These are phyloP conservation scores for Gastrodia elata DNA, from an alignment of 106 monocot genomes.

Conservation along the genomic window DNA sequence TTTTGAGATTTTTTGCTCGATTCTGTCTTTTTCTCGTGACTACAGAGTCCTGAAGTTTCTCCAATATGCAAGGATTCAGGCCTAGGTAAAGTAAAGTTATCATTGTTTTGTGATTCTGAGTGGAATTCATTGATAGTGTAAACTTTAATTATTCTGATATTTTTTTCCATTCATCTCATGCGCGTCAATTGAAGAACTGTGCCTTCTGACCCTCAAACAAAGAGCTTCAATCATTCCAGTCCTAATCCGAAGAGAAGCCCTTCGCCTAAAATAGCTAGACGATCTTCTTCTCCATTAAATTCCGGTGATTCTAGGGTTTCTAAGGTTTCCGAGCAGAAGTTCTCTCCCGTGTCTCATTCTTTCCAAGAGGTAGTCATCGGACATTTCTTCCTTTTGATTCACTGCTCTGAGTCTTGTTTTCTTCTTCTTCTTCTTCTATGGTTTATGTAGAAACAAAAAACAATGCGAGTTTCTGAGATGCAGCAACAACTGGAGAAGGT, in stretches of 20 bases:
- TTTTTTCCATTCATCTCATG: background rate
- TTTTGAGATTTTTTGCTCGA: background rate
- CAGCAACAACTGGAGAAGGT: background rate
- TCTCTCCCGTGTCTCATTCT: constrained; percentile 5
- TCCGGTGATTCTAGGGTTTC: background rate
- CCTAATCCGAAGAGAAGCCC: background rate
- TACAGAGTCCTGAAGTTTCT: background rate
- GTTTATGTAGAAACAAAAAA: background rate
- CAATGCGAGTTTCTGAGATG: constrained; percentile 5
- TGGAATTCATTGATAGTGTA: background rate
- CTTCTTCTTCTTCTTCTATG: background rate
- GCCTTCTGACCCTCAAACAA: background rate
- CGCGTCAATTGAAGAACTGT: background rate
- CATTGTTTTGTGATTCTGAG: background rate
- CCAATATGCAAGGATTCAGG: background rate
- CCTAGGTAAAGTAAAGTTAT: constrained; percentile 4
- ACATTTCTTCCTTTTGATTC: background rate
- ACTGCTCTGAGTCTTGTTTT: background rate
- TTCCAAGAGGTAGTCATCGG: background rate
- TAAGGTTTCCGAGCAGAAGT: background rate
- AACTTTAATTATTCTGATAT: background rate
- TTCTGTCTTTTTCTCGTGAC: background rate
- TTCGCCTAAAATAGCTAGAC: constrained; percentile 1
- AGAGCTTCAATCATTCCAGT: background rate
- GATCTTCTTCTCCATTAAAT: background rate